A percentile compares a stretch with the other conserved stretches of the same genome.
Conservation (phyloP, 306 rosid species). For the Quercus aquifolioides region DNA sequence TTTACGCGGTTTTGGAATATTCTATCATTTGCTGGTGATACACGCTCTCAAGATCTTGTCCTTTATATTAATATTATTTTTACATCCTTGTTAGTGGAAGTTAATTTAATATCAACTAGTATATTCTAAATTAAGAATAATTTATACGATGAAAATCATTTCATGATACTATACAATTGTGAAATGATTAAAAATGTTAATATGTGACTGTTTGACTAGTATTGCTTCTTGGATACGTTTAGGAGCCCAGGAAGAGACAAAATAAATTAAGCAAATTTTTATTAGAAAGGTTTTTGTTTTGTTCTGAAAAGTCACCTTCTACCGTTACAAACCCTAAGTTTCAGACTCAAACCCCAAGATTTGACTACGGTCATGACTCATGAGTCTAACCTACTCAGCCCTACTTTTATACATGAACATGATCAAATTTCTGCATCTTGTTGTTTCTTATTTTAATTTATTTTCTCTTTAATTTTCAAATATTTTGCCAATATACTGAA, state of each 20-base stretch:
- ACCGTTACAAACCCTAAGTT: conserved; percentile 13
- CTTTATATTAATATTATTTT: not conserved
- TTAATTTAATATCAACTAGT: not conserved
- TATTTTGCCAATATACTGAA: too few species aligned
- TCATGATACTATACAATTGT: not conserved
- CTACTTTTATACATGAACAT: not conserved
- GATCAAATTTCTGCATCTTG: not conserved
- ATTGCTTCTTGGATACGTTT: conserved; percentile 32
- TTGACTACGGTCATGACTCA: conserved; percentile 21
- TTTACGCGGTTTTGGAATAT: conserved; percentile 27
- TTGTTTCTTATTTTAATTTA: not conserved
- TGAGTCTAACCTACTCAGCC: conserved; percentile 8
- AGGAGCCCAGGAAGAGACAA: conserved; percentile 20
- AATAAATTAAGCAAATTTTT: not conserved
- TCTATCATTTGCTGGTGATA: not conserved
- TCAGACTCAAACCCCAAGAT: conserved; percentile 9
- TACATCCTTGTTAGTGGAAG: conserved; percentile 14
- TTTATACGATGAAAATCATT: not conserved
- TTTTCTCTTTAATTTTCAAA: too few species aligned
- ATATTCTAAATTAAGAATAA: not conserved
- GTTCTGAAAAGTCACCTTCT: conserved; percentile 26
- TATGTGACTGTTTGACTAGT: conserved; percentile 22
- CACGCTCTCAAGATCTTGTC: conserved; percentile 18
- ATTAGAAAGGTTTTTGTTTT: conserved; percentile 9
- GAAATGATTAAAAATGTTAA: not conserved